A percentile compares a stretch with the other conserved stretches of the same genome.
Evolutionary conservation across 2,329 filamentous ascomycete genomes (phyloP).

Genomic region (Pseudogymnoascus sp.): DNA sequence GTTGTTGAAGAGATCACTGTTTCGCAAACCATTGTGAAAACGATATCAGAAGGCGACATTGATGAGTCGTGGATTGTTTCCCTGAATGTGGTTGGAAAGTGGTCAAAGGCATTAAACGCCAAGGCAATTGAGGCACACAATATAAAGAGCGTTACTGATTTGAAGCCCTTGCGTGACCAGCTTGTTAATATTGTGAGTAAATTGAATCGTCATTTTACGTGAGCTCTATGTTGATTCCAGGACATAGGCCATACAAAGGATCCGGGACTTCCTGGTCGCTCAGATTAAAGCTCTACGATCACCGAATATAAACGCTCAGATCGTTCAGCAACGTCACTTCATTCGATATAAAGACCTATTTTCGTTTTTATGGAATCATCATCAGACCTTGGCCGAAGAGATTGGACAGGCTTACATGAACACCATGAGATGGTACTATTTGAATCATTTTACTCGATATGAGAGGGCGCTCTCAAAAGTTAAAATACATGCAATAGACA

Average conservation of each 20-base stretch:
- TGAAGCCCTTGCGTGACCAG: slow-evolving; percentile 77
- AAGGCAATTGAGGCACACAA: slow-evolving; percentile 51
- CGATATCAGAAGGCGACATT: slow-evolving; percentile 80
- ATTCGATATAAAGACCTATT: slow-evolving; percentile 83
- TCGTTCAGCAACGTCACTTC: slow-evolving; percentile 90
- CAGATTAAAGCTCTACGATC: slow-evolving; percentile 92
- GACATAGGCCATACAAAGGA: slow-evolving; percentile 72
- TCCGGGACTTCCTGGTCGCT: slow-evolving; percentile 86
- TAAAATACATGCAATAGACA: slow-evolving; percentile 74
- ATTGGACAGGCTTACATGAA: slow-evolving; percentile 92
- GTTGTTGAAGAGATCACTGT: slow-evolving; percentile 88
- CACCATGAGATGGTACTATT: slow-evolving; percentile 98
- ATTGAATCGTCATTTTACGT: not conserved
- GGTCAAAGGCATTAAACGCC: slow-evolving; percentile 62
- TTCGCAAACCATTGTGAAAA: slow-evolving; percentile 71
- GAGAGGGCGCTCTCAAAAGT: slow-evolving; percentile 75
- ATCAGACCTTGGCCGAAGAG: slow-evolving; percentile 76
- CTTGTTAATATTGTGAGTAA: slow-evolving; percentile 63
- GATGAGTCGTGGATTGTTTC: slow-evolving; percentile 84
- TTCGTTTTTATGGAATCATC: slow-evolving; percentile 73
- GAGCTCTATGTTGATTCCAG: slow-evolving; percentile 16
- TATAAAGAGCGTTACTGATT: slow-evolving; percentile 71
- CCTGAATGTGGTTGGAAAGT: slow-evolving; percentile 74
- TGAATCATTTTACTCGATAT: slow-evolving; percentile 85
- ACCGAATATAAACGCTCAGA: slow-evolving; percentile 92